phyloP scores from a whole-genome alignment of 2,329 filamentous ascomycete species.

The Pleoardoris graminearum region DNA sequence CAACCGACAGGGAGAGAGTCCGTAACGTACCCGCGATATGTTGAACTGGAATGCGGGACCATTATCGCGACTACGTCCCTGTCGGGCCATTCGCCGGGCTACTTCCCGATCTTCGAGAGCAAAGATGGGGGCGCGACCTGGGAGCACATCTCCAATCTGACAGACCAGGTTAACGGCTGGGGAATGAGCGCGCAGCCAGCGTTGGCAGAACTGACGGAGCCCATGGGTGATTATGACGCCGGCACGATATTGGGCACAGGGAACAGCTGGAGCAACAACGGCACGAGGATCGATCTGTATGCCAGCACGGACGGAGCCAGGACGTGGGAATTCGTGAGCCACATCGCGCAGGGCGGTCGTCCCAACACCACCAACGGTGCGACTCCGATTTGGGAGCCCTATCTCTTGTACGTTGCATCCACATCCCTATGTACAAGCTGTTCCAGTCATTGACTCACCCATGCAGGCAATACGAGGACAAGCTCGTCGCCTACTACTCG shows the following conservation, averaged over 20 bases:
- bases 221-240: slow-evolving; percentile 22
- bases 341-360: slow-evolving; percentile 22
- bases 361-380: slow-evolving; percentile 25
- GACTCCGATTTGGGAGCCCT: slow-evolving; percentile 32
- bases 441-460: not conserved
- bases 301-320: slow-evolving; percentile 24
- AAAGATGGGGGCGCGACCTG: slow-evolving; percentile 56
- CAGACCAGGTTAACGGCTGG: slow-evolving; percentile 65
- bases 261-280: slow-evolving; percentile 53
- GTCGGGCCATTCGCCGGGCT: slow-evolving; percentile 19
- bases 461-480: slow-evolving; percentile 22
- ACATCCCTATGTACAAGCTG: not conserved
- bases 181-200: slow-evolving; percentile 59
- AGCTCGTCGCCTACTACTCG: slow-evolving; percentile 29
- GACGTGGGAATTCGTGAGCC: slow-evolving; percentile 29
- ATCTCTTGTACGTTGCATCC: slow-evolving; percentile 17
- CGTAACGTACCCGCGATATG: slow-evolving; percentile 23
- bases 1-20: slow-evolving; percentile 16
- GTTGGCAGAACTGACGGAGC: slow-evolving; percentile 17
- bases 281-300: slow-evolving; percentile 26
- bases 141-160: slow-evolving; percentile 62
- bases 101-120: slow-evolving; percentile 49
- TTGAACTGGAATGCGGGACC: slow-evolving; percentile 19
- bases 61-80: slow-evolving; percentile 24
- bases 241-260: slow-evolving; percentile 51